These are phyloP conservation scores for Dacryopinax spathularia DNA, from an alignment of 768 basidiomycete genomes.

Conservation along the genomic window DNA sequence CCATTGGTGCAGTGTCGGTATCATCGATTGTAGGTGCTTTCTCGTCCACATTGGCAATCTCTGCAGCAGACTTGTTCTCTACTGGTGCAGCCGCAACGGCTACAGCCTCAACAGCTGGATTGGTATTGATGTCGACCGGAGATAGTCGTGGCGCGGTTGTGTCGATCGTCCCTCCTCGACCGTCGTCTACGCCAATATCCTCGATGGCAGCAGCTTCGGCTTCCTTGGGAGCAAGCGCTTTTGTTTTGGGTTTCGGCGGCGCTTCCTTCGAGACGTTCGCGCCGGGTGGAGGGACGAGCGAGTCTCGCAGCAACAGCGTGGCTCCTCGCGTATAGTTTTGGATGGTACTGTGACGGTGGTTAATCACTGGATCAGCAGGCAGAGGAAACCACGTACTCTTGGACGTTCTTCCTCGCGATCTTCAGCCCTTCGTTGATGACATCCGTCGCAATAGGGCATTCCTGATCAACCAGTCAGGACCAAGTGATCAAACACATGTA, in stretches of 20 bases:
- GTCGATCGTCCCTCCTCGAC: neutral
- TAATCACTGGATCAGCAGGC: neutral
- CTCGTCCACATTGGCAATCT: neutral
- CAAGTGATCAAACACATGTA: neutral
- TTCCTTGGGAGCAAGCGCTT: constrained; percentile 8
- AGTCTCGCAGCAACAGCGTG: constrained; percentile 82
- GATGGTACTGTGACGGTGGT: constrained; percentile 42
- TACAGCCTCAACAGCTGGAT: neutral
- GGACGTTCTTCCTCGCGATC: constrained; percentile 48
- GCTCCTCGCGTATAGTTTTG: constrained; percentile 72
- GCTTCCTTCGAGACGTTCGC: neutral
- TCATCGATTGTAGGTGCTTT: neutral
- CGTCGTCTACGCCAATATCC: neutral
- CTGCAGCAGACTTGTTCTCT: neutral
- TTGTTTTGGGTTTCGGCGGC: neutral
- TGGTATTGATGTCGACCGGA: neutral
- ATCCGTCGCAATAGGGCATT: constrained; percentile 81
- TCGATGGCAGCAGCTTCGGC: constrained; percentile 18
- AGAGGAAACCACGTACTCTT: constrained; percentile 39
- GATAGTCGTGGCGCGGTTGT: neutral
- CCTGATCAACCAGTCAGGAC: constrained; percentile 31
- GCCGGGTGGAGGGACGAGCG: constrained; percentile 27
- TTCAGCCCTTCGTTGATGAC: constrained; percentile 57
- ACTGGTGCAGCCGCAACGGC: neutral
- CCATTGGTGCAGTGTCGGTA: constrained; percentile 3